These are phyloP conservation scores for Sanguinoderma infundibulare DNA, from an alignment of 1,284 basidiomycete species.

Conservation along the genomic window DNA sequence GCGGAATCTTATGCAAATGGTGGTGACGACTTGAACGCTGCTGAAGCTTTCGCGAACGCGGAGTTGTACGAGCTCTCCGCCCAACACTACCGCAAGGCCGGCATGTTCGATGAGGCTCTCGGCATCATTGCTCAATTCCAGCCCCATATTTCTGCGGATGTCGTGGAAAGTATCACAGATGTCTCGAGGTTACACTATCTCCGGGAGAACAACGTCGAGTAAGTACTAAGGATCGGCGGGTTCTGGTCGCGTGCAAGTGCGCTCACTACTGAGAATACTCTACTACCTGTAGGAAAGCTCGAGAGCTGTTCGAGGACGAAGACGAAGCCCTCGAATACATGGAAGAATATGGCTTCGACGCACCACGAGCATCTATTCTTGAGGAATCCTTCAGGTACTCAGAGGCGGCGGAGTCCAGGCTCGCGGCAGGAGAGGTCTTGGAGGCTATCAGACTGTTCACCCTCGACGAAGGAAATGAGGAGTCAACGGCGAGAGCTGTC, in stretches of 20 bases:
- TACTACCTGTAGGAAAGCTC: slow-evolving; percentile 45
- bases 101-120: slow-evolving; percentile 58
- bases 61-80: slow-evolving; percentile 49
- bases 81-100: slow-evolving; percentile 49
- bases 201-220: slow-evolving; percentile 48
- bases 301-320: slow-evolving; percentile 49
- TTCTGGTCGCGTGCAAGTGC: no score
- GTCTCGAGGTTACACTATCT: slow-evolving; percentile 59
- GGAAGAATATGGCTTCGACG: slow-evolving; percentile 57
- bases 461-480: slow-evolving; percentile 22
- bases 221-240: no score
- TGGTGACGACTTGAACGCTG: slow-evolving; percentile 45
- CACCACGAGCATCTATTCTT: slow-evolving; percentile 53
- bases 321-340: slow-evolving; percentile 64
- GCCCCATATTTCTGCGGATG: slow-evolving; percentile 39
- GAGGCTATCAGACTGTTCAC: slow-evolving; percentile 52
- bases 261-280: no score
- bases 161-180: slow-evolving; percentile 46
- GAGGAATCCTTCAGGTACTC: slow-evolving; percentile 44
- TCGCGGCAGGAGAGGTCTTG: slow-evolving; percentile 50
- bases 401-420: slow-evolving; percentile 61
- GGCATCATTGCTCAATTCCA: slow-evolving; percentile 52
- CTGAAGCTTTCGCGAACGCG: slow-evolving; percentile 1
- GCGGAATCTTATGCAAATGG: slow-evolving; percentile 56
- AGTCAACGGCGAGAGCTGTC: slow-evolving; percentile 31